These are phyloP conservation scores for Ustilaginoidea virens DNA, from an alignment of 2,329 filamentous ascomycete genomes.

Conservation along the genomic window DNA sequence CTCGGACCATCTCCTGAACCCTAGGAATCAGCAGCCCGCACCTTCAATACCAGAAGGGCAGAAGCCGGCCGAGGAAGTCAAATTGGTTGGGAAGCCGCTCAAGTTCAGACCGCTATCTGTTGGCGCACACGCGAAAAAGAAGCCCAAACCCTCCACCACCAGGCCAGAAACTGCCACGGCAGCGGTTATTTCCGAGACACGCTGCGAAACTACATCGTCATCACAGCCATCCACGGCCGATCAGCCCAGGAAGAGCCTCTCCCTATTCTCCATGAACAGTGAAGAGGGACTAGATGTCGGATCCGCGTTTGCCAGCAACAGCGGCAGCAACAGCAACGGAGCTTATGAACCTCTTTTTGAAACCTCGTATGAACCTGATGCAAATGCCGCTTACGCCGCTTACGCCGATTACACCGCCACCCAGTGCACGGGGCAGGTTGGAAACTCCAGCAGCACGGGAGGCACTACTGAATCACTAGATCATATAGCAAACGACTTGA, in stretches of 20 bases:
- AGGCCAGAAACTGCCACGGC: background rate
- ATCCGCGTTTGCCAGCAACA: constrained; percentile 7
- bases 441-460: constrained; percentile 13
- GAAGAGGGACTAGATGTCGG: constrained; percentile 21
- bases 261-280: constrained; percentile 50
- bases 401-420: constrained; percentile 16
- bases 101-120: constrained; percentile 88
- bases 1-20: constrained; percentile 7
- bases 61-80: constrained; percentile 46
- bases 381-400: constrained; percentile 4
- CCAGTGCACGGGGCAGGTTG: constrained; percentile 6
- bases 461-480: constrained; percentile 46
- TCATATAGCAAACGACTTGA: constrained; percentile 59
- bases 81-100: constrained; percentile 61
- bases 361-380: constrained; percentile 9
- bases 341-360: constrained; percentile 39
- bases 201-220: too few species aligned
- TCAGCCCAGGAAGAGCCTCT: constrained; percentile 37
- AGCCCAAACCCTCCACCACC: constrained; percentile 8
- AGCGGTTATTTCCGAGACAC: too few species aligned
- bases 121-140: constrained; percentile 50
- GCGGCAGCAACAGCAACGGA: too few species aligned
- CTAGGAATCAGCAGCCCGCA: constrained; percentile 24
- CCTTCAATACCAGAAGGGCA: constrained; percentile 39
- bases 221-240: constrained; percentile 7